Evolutionary conservation across 169 alveolate species (phyloP), one percentile per base, ranked within the genome.

Genomic region (Plasmodium relictum): DNA sequence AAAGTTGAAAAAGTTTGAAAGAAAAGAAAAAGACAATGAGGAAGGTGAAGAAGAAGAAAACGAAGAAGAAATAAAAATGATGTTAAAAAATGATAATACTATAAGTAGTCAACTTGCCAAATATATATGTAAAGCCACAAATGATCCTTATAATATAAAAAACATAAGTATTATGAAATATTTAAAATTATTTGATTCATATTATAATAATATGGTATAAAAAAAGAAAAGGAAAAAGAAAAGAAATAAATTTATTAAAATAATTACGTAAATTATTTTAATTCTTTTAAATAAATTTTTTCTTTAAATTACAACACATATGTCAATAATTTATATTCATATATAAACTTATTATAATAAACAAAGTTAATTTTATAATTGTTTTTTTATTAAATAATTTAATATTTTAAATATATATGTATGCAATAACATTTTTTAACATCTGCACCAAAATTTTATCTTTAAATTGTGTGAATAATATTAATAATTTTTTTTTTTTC

Each of bases 161-260:
- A 37, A 59, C 9, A 22, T 20, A 59, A 16, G 12, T 41, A 20
- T 16, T 58, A 58, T 41, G 42, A 48, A 50, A 58, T 71, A 71
- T 24, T n/a, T 71, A 26, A 24, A 71, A 52, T 24, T 22, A 48
- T 71, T 41, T 20, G 24, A 59, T 50, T 18, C 48, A n/a, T 16
- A 56, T 8, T 71, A 71, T 16, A 41, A 66, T 22, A 59, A 71
- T 22, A 50, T 18, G 83, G 83, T 71, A 71, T 48, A 8, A 6
- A 37, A 24, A 12, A 20, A 31, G 10, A 50, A 69, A 42, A 41
- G n/a, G 10, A 69, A n/a, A 44, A 12, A 69, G 4, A 18, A 14
- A 31, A 2, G 3, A 31, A 31, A 31, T 31, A 31, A 31, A 31
- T 31, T 31, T 31, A n/a, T n/a, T n/a, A n/a, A 31, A 31, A 31